Evolutionary conservation across 148 eudicot species (phyloP), one percentile per base, ranked within the genome.

Genomic region (Cornus florida): DNA sequence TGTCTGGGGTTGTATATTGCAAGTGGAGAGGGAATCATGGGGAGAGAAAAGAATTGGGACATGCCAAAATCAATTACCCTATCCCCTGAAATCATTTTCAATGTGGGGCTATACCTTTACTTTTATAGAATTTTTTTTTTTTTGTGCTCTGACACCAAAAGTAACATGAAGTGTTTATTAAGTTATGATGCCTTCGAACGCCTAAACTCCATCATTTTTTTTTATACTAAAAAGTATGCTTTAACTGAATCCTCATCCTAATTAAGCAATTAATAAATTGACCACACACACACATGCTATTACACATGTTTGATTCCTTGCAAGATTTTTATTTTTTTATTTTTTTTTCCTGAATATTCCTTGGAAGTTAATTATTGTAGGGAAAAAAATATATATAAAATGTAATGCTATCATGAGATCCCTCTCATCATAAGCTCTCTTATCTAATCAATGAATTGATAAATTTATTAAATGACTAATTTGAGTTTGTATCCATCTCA

Each of bases 241-340:
- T 71, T 80, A 69, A 68, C 43, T 31, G 10, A 80, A 59, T 80
- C 10, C 19, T 75, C 74, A 59, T 75, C 74, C 74, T 75, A 53
- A 68, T 75, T 67, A 74, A 66, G 41, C 19, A 38, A 38, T 69
- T 28, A 20, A 4, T 38, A 56, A 57, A 69, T 32, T 70, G 74
- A 69, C 32, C 53, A 35, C 4, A 35, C 38, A 33, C 1, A 35
- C 38, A 2, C 28, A 28, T 28, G 28, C 28, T 28, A 28, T 28
- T 28, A 28, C 28, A 28, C 28, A 28, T 28, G 28, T 28, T 28
- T 28, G 28, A 28, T 28, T 28, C 28, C 28, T 28, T 28, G 28
- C 28, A 28, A 28, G 28, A 0, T 28, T 28, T 28, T n/a, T n/a
- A n/a, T n/a, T n/a, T n/a, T n/a, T n/a, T n/a, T n/a, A n/a, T n/a